Percentiles rank a stretch among this genome's conserved stretches.
Evolutionary conservation across 2,329 filamentous ascomycete species (phyloP).

Genomic region (Pezizomycotina sp.): DNA sequence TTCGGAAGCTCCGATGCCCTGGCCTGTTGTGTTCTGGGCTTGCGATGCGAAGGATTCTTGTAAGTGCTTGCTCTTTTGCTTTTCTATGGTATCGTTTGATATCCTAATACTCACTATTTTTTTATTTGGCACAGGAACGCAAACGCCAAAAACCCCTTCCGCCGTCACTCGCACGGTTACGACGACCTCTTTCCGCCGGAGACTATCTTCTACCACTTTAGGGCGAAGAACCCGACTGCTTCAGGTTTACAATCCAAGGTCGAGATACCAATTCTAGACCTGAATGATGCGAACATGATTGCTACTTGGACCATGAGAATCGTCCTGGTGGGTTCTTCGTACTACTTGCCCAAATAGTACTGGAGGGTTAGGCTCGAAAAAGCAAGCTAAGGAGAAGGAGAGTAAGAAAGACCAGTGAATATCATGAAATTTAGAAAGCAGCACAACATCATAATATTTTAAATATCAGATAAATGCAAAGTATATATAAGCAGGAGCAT

Average conservation of each 20-base stretch:
- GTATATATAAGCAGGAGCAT: too few species aligned
- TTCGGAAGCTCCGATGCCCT: constrained; percentile 19
- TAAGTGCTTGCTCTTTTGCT: not conserved
- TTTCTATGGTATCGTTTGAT: not conserved
- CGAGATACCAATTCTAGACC: constrained; percentile 22
- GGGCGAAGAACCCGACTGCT: constrained; percentile 17
- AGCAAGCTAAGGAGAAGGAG: too few species aligned
- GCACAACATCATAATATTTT: too few species aligned
- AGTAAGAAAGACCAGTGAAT: too few species aligned
- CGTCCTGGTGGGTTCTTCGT: too few species aligned
- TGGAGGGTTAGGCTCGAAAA: too few species aligned
- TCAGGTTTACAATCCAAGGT: constrained; percentile 13
- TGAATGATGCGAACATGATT: too few species aligned
- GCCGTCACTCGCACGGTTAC: constrained; percentile 21
- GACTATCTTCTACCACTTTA: constrained; percentile 22
- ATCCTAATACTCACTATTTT: not conserved
- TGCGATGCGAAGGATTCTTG: constrained; percentile 15
- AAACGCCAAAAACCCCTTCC: constrained; percentile 22
- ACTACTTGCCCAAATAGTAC: too few species aligned
- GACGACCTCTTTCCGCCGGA: constrained; percentile 23
- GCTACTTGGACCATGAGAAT: too few species aligned
- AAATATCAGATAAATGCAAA: too few species aligned
- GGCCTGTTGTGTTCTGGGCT: constrained; percentile 24
- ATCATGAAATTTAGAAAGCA: too few species aligned
- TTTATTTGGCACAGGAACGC: constrained; percentile 14